Evolutionary conservation across 106 monocot species (phyloP).

Genomic region (Dendrobium chrysotoxum): DNA sequence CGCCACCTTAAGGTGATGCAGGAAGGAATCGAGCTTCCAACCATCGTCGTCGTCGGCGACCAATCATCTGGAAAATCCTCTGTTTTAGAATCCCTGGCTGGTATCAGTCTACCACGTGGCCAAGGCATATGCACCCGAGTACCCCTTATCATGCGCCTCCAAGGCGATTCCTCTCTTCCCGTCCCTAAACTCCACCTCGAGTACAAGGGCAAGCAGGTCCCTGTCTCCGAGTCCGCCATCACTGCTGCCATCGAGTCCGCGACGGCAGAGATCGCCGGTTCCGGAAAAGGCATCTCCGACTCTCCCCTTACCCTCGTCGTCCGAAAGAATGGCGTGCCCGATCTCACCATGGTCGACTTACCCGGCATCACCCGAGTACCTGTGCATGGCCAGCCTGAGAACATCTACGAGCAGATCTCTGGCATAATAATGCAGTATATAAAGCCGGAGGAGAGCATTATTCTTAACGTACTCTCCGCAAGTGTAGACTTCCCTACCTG

Average conservation of each 20-base stretch:
- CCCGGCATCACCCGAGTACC: constrained; percentile 13
- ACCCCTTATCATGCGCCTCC: constrained; percentile 19
- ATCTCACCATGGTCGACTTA: constrained; percentile 14
- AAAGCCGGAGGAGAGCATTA: constrained; percentile 8
- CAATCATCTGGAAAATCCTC: constrained; percentile 24
- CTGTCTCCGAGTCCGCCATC: constrained; percentile 5
- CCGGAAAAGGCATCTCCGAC: neutral
- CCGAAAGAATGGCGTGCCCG: constrained; percentile 9
- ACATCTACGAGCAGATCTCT: constrained; percentile 13
- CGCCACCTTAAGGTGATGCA: constrained; percentile 22
- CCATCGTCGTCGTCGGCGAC: constrained; percentile 23
- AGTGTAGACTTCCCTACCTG: neutral
- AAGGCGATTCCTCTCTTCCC: neutral
- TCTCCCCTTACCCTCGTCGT: constrained; percentile 3
- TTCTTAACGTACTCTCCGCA: constrained; percentile 5
- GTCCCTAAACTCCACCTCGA: constrained; percentile 4
- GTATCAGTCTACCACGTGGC: constrained; percentile 20
- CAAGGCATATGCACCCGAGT: constrained; percentile 27
- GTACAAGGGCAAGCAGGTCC: constrained; percentile 4
- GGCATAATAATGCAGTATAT: constrained; percentile 13
- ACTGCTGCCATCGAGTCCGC: constrained; percentile 7
- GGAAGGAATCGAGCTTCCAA: constrained; percentile 19
- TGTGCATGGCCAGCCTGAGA: constrained; percentile 9
- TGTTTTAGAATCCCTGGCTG: constrained; percentile 19
- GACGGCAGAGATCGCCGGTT: constrained; percentile 4